Evolutionary conservation across 768 basidiomycete genomes (phyloP), one percentile per base, ranked within the genome.

Genomic region (Gelatoporia subvermispora): DNA sequence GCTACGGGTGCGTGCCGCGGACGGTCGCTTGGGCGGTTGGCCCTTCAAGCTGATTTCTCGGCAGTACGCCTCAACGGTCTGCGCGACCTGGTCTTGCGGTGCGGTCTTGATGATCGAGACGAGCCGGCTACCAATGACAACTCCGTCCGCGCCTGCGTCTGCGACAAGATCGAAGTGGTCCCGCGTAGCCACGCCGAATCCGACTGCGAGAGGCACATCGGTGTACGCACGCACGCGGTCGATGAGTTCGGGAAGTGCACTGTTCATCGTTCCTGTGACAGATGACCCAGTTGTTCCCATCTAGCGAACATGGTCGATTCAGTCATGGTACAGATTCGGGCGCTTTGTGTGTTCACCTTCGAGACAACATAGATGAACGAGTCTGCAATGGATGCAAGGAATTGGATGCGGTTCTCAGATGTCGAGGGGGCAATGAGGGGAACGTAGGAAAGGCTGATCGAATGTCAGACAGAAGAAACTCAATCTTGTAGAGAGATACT

Each of bases 241-340:
- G 43, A 99, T 80, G 55, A 97, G 85, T 51, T 86, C 81, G 2
- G 93, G 90, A 2, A 98, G 82, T 20, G 78, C 79, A 34, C 65
- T 71, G 56, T 93, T 93, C 61, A 96, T 80, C 0, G 69, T 72
- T 11, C 80, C 79, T 36, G 77, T 70, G 38, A 79, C 83, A 2
- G 90, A 88, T 8, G 95, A 96, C 24, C 96, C 96, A 1, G 96
- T 99, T 1, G 92, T 96, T 13, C 96, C 96, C 96, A 99, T 99
- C 91, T 87, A 35, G 28, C 13, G n/a, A 40, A 25, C 18, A 40
- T n/a, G 22, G 37, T 37, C 4, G 44, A 50, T 20, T 34, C 37
- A 18, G 35, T 28, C 18, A 20, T n/a, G 8, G 24, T 22, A 24
- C 28, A 8, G 15, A 2, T 28, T 10, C 35, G 34, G n/a, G 11